Conservation (phyloP, 2,329 filamentous ascomycete genomes). For the Trichoderma atrobrunneum region DNA sequence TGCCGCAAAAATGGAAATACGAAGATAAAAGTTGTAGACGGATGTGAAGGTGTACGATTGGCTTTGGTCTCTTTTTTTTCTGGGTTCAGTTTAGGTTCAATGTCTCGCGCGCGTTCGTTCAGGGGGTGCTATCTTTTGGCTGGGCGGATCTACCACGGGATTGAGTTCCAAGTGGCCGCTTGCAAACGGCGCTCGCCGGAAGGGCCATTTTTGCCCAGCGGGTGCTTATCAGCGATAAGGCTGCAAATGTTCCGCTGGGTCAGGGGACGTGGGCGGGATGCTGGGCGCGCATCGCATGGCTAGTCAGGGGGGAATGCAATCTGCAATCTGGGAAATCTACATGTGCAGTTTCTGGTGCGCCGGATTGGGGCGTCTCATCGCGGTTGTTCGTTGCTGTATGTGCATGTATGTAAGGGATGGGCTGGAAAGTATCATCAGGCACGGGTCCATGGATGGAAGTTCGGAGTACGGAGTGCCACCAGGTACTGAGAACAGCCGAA, state of each 20-base stretch:
- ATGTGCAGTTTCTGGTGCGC: background rate
- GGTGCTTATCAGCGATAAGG: conserved; percentile 8
- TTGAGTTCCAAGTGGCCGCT: background rate
- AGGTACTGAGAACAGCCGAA: background rate
- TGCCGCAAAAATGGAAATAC: background rate
- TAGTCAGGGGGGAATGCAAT: background rate
- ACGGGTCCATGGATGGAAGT: background rate
- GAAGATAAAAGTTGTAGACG: background rate
- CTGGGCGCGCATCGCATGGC: background rate
- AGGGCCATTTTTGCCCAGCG: background rate
- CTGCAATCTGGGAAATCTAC: background rate
- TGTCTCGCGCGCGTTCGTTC: background rate
- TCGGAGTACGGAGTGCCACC: too few species aligned
- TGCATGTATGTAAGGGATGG: background rate
- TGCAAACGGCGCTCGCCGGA: background rate
- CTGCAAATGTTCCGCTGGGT: background rate
- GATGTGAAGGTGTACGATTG: background rate
- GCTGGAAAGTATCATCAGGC: background rate
- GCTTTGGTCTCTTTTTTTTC: background rate
- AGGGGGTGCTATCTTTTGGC: background rate
- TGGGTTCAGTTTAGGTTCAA: background rate
- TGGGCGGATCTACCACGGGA: background rate
- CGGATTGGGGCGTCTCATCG: background rate
- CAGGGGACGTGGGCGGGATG: background rate
- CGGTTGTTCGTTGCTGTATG: background rate